Conservation (phyloP, 371 early-diverging fungal genomes). For the Mucor piriformis region DNA sequence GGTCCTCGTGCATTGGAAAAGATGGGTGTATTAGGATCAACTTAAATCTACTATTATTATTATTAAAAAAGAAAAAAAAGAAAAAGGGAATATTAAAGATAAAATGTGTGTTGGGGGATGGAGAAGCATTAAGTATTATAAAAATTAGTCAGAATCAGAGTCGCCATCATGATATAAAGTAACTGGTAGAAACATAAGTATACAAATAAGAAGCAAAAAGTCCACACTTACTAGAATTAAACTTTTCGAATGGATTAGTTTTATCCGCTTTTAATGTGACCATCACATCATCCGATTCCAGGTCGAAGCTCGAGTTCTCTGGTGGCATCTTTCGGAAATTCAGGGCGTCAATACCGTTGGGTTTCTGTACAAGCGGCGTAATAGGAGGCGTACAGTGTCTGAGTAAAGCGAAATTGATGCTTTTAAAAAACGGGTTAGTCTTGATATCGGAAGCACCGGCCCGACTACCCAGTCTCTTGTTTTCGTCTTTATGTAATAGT, state of each 20-base stretch:
- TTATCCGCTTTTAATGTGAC: conserved; percentile 25
- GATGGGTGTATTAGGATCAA: conserved; percentile 56
- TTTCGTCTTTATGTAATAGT: conserved; percentile 84
- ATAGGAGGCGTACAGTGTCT: conserved; percentile 88
- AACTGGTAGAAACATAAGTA: conserved; percentile 32
- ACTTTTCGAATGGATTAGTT: conserved; percentile 32
- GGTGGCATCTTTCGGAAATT: conserved; percentile 64
- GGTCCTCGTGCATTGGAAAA: conserved; percentile 84
- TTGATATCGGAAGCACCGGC: conserved; percentile 96
- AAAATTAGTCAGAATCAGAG: conserved; percentile 37
- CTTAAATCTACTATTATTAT: conserved; percentile 26
- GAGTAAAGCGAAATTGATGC: conserved; percentile 88
- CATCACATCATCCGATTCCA: conserved; percentile 29
- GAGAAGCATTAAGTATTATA: background rate
- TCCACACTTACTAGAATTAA: conserved; percentile 31
- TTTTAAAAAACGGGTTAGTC: conserved; percentile 88
- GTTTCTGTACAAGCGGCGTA: conserved; percentile 64
- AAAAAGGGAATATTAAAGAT: background rate
- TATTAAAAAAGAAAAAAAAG: background rate
- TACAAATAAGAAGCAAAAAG: background rate
- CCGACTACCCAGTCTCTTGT: conserved; percentile 76
- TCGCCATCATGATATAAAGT: conserved; percentile 69
- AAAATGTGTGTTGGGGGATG: background rate
- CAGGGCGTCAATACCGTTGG: conserved; percentile 60
- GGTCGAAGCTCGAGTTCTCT: conserved; percentile 23